These are phyloP conservation scores for Elaeis oleifera DNA, from an alignment of 202 grass and related monocot genomes.

Conservation along the genomic window DNA sequence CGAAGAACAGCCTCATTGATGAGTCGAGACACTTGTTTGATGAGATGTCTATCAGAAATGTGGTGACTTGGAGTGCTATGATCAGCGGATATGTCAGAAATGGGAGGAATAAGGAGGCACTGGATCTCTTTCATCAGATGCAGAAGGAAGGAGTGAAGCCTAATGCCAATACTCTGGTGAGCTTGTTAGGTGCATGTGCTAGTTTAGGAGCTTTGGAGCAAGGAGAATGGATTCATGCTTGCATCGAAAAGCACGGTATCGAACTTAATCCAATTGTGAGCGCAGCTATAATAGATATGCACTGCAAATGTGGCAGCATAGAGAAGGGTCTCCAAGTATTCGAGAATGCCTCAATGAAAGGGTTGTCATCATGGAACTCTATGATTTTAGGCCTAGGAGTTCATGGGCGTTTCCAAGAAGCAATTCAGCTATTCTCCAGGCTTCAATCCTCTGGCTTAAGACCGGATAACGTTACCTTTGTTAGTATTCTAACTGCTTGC, in stretches of 20 bases:
- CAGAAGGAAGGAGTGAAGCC: constrained; percentile 44
- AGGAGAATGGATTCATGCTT: constrained; percentile 62
- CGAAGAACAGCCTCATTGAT: constrained; percentile 32
- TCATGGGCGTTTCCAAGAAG: constrained; percentile 41
- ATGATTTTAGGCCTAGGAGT: constrained; percentile 51
- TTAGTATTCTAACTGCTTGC: constrained; percentile 49
- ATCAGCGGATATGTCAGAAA: constrained; percentile 51
- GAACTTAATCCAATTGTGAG: constrained; percentile 46
- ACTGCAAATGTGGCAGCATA: constrained; percentile 64
- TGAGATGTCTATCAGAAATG: constrained; percentile 44
- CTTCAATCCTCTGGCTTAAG: constrained; percentile 22
- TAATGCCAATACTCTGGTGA: constrained; percentile 57
- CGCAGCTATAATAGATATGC: constrained; percentile 61
- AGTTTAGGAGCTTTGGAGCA: constrained; percentile 52
- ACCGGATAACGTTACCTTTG: constrained; percentile 65
- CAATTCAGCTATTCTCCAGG: constrained; percentile 33
- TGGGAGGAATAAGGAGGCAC: constrained; percentile 34
- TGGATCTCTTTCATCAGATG: constrained; percentile 58
- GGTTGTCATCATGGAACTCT: constrained; percentile 51
- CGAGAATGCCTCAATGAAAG: constrained; percentile 15
- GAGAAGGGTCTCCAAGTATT: constrained; percentile 48
- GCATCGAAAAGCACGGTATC: constrained; percentile 36
- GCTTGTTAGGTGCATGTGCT: constrained; percentile 51
- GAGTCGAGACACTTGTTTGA: constrained; percentile 47
- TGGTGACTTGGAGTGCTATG: constrained; percentile 70